Base-by-base conservation (phyloP, 2,329 filamentous ascomycete species). In the Endoconidiophora laricicola region DNA sequence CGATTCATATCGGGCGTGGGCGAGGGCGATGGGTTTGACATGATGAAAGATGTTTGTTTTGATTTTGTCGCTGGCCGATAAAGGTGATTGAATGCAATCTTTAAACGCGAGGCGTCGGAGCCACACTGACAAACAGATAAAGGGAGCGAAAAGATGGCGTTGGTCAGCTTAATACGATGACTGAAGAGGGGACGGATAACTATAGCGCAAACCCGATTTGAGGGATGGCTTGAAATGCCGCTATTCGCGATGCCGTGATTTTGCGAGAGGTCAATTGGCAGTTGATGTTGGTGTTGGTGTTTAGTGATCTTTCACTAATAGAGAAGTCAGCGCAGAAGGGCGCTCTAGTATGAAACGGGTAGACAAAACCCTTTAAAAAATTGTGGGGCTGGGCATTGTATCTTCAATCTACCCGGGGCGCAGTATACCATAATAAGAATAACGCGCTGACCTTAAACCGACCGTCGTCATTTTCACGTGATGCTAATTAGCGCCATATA, bases 1-100 rank as follows among this genome's bases (percentile, higher is more conserved):
- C 91, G 81, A 57, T 67, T 66, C 56, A 76, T 62, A 57, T 81
- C 78, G 44, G 76, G 75, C 55, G 71, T 65, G 44, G 74, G 74
- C 42, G 76, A 76, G 46, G 73, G 69, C 50, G 67, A 66, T 50
- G 62, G 57, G 55, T 59, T 39, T 7, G 52, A 42, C 52, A 54
- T 54, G 14, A 22, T 33, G 52, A 44, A n/a, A 18, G 18, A 46
- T 20, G 4, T 24, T n/a, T 29, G 10, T 39, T 16, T 46, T 24
- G 33, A 39, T 26, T n/a, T 22, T 26, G 33, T 22, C 18, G 26
- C 29, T 18, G 5, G 36, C 4, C 12, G 24, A 40, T 46, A 26
- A 42, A 37, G 18, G 12, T 46, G 22, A 24, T 33, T 23, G 14
- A 41, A n/a, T 22, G n/a, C 46, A 16, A 38, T 46, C 6, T 18